Evolutionary conservation across 805 yeast genomes (phyloP).

Genomic region (Ogataea neopini): DNA sequence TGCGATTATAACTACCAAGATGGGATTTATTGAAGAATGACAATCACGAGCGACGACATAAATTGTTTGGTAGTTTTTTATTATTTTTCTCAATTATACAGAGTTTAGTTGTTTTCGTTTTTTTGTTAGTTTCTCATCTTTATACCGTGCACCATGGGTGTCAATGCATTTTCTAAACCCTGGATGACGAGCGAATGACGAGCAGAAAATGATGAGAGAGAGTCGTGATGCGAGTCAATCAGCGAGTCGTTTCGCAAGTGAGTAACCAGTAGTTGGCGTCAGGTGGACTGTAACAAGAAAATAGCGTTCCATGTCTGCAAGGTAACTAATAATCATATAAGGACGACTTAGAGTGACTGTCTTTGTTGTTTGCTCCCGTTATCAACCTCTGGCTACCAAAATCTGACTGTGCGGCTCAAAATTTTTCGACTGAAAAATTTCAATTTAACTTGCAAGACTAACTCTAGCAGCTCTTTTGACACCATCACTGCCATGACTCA

Average conservation of each 20-base stretch:
- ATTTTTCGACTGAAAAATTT: slow-evolving; percentile 1
- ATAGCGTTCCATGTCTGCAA: too few relatives aligned
- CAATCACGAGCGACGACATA: background rate
- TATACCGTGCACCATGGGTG: slow-evolving; percentile 3
- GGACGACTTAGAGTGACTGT: too few relatives aligned
- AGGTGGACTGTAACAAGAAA: too few relatives aligned
- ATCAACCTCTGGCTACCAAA: slow-evolving; percentile 7
- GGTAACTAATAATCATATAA: too few relatives aligned
- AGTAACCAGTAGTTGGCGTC: too few relatives aligned
- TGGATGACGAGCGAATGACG: background rate
- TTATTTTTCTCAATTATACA: slow-evolving; percentile 7
- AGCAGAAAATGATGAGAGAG: too few relatives aligned
- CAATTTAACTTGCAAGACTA: too few relatives aligned
- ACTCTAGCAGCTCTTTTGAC: too few relatives aligned
- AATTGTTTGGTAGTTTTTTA: background rate
- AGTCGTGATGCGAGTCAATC: background rate
- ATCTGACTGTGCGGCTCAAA: slow-evolving; percentile 3
- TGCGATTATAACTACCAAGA: slow-evolving; percentile 22
- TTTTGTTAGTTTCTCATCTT: background rate
- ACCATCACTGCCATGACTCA: slow-evolving; percentile 32
- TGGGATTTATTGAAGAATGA: slow-evolving; percentile 16
- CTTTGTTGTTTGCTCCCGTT: too few relatives aligned
- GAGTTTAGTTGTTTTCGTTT: slow-evolving; percentile 4
- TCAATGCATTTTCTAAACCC: slow-evolving; percentile 5
- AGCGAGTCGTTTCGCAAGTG: too few relatives aligned